Evolutionary conservation across 2,329 filamentous ascomycete genomes (phyloP), one percentile per base, ranked within the genome.

Genomic region (Anisogramma anomala): DNA sequence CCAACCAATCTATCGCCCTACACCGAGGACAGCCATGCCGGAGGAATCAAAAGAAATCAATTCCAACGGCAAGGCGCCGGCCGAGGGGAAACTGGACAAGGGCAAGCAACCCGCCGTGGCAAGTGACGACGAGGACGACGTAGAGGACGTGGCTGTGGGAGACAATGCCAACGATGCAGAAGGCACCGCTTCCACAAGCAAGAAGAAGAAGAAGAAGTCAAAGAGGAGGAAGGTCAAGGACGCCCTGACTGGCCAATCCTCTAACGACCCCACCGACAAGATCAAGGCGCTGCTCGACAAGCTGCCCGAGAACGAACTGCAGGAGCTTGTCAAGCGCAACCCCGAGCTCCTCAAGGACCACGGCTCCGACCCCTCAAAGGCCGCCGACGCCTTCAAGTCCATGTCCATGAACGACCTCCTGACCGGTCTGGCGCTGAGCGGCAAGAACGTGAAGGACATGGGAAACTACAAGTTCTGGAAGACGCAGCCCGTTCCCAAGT

Each of bases 381-480:
- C 71, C 20, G 63, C 70, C 45, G 67, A 71, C 23, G 62, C 69
- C 35, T 65, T 82, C 48, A 74, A 74, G 61, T 72, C 73, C 52
- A 67, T 85, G 56, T 79, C 71, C 49, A 64, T 84, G 41, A 72
- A 79, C 56, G 79, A 85, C 48, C 75, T 84, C 55, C 75, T 85
- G 72, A 84, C 82, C 1, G 81, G 82, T 0, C 62, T 84, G 54
- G 82, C 87, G 13, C 69, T 84, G 6, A 79, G 76, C 47, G 84
- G 83, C 42, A 93, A 91, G 71, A 94, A 94, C 55, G 80, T 78
- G 53, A 95, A 94, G 67, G 88, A 95, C 57, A 94, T 95, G 86
- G 87, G 82, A 6, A 84, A 81, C 44, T 95, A 96, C 72, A 95
- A 94, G 64, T 98, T 98, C 67, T 98, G 91, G 91, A 80, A 86